phyloP scores from a whole-genome alignment of 768 basidiomycete species.

The Lactarius hengduanensis region DNA sequence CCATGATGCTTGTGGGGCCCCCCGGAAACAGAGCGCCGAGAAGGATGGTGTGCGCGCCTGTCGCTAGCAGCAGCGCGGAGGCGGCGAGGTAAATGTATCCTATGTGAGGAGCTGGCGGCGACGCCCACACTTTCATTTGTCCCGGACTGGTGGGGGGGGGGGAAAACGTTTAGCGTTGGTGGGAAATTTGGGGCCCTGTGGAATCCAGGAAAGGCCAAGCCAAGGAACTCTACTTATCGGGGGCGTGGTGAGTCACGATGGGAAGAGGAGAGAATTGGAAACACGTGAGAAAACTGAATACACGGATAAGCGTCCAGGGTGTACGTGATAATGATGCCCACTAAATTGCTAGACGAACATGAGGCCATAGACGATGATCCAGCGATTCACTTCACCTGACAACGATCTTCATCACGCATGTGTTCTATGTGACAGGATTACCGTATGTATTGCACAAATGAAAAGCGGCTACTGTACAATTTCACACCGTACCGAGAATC shows the following conservation, averaged over 20 bases:
- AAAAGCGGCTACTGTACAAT: slow-evolving; percentile 20
- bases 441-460: slow-evolving; percentile 22
- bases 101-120: slow-evolving; percentile 12
- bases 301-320: not conserved
- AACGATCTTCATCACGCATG: slow-evolving; percentile 8
- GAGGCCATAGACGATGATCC: slow-evolving; percentile 17
- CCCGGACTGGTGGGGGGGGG: not conserved
- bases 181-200: not conserved
- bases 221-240: not conserved
- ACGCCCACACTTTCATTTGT: slow-evolving; percentile 1
- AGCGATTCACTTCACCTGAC: not conserved
- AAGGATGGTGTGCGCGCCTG: slow-evolving; percentile 23
- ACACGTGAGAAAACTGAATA: not conserved
- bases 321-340: not conserved
- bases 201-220: not conserved
- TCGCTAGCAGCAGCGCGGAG: slow-evolving; percentile 17
- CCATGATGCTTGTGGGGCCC: slow-evolving; percentile 31
- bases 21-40: slow-evolving; percentile 20
- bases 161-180: not conserved
- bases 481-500: slow-evolving; percentile 14
- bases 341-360: not conserved
- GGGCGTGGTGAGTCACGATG: not conserved
- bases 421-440: slow-evolving; percentile 2
- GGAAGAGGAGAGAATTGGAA: not conserved
- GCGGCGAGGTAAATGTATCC: slow-evolving; percentile 21